Evolutionary conservation across 352 stramenopile species (phyloP).

Genomic region (Globisporangium spiculum): DNA sequence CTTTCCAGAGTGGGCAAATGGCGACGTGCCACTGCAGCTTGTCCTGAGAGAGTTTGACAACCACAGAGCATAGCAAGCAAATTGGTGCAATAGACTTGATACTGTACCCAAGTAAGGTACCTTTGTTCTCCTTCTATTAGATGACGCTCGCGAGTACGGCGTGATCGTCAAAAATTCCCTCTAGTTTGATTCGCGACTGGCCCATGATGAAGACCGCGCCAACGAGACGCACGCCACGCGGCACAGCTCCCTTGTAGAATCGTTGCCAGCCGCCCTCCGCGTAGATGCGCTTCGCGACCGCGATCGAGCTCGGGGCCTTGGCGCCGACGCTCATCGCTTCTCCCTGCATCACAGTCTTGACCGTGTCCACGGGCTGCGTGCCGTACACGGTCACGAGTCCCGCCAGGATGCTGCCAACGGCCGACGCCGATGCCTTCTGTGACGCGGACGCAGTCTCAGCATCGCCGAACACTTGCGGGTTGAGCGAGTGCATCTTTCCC

Average conservation of each 20-base stretch:
- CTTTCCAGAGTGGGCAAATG: slow-evolving; percentile 21
- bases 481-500: slow-evolving; percentile 48
- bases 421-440: slow-evolving; percentile 60
- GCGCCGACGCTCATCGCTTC: slow-evolving; percentile 51
- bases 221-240: slow-evolving; percentile 73
- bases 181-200: slow-evolving; percentile 63
- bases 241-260: slow-evolving; percentile 74
- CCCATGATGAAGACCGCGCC: slow-evolving; percentile 83
- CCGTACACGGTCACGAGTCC: slow-evolving; percentile 70
- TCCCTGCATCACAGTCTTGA: slow-evolving; percentile 87
- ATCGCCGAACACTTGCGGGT: slow-evolving; percentile 52
- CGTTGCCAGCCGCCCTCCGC: slow-evolving; percentile 39
- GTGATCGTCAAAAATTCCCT: slow-evolving; percentile 70
- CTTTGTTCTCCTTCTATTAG: slow-evolving; percentile 11
- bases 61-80: not conserved
- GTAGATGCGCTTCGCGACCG: slow-evolving; percentile 45
- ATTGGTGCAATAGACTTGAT: slow-evolving; percentile 10
- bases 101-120: not conserved
- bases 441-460: slow-evolving; percentile 46
- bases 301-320: slow-evolving; percentile 37
- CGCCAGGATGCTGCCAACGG: slow-evolving; percentile 63
- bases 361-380: slow-evolving; percentile 79
- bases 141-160: slow-evolving; percentile 38
- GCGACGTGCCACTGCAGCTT: slow-evolving; percentile 53
- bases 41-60: slow-evolving; percentile 28